These are phyloP conservation scores for Kodamaea alishanica DNA, from an alignment of 1,139 yeast species.

Conservation along the genomic window DNA sequence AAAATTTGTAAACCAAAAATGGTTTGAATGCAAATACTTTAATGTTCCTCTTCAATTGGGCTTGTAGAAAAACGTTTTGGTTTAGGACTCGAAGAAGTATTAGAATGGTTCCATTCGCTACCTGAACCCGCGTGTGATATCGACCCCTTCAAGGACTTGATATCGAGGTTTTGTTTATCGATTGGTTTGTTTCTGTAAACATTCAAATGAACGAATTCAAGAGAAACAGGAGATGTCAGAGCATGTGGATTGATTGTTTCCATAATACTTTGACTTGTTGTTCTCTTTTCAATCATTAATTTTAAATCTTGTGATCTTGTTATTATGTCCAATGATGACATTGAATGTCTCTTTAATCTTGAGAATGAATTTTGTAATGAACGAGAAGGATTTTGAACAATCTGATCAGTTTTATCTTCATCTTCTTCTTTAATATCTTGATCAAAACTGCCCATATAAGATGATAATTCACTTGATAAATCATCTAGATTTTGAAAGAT, in stretches of 20 bases:
- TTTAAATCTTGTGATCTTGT: slow-evolving; percentile 1
- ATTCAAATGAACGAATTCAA: slow-evolving; percentile 7
- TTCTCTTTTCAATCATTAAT: slow-evolving; percentile 3
- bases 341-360: slow-evolving; percentile 7
- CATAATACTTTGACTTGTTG: slow-evolving; percentile 9
- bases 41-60: too few relatives aligned
- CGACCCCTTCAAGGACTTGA: slow-evolving; percentile 27
- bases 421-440: not conserved
- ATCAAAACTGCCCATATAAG: slow-evolving; percentile 10
- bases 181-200: slow-evolving; percentile 2
- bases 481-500: slow-evolving; percentile 30
- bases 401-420: not conserved
- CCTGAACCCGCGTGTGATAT: slow-evolving; percentile 13
- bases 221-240: slow-evolving; percentile 2
- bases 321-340: slow-evolving; percentile 9
- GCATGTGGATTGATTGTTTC: slow-evolving; percentile 6
- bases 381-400: too few relatives aligned
- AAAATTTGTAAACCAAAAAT: too few relatives aligned
- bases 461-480: slow-evolving; percentile 29
- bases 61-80: not conserved
- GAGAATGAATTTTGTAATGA: too few relatives aligned
- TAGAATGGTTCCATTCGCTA: not conserved
- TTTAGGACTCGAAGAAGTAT: not conserved
- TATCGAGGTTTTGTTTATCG: slow-evolving; percentile 13
- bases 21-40: too few relatives aligned